Conservation (phyloP, 371 early-diverging fungal species). For the Umbelopsis sp. region DNA sequence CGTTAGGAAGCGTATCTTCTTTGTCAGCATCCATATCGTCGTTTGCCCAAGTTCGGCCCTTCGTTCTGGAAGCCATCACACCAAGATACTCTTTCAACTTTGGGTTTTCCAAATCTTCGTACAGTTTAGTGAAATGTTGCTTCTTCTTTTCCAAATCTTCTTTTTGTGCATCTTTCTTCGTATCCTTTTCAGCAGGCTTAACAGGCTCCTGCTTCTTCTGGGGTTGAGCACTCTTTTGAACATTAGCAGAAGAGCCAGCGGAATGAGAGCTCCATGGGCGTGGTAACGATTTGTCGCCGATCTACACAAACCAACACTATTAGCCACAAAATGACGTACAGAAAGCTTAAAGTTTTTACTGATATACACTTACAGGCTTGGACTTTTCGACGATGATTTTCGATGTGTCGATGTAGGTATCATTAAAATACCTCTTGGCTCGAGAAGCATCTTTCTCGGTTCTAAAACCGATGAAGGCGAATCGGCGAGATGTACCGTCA, state of each 20-base stretch:
- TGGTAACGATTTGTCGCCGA: conserved; percentile 76
- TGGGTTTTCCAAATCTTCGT: conserved; percentile 64
- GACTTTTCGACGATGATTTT: conserved; percentile 87
- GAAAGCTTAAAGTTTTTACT: not conserved
- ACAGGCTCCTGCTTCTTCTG: conserved; percentile 18
- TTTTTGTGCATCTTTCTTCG: conserved; percentile 43
- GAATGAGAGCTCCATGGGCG: conserved; percentile 91
- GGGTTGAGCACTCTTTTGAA: conserved; percentile 21
- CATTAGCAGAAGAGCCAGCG: conserved; percentile 73
- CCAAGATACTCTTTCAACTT: conserved; percentile 89
- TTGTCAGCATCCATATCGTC: conserved; percentile 67
- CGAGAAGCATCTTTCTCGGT: conserved; percentile 83
- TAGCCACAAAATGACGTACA: not conserved
- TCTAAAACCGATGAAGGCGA: conserved; percentile 92
- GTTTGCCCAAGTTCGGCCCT: conserved; percentile 90
- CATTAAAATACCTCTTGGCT: conserved; percentile 85
- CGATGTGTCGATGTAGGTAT: conserved; percentile 90
- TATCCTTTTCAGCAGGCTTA: conserved; percentile 8
- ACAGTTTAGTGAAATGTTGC: conserved; percentile 57
- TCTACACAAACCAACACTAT: conserved; percentile 34
- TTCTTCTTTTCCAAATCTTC: conserved; percentile 41
- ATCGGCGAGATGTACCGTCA: conserved; percentile 81
- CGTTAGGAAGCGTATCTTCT: conserved; percentile 27
- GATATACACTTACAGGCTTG: conserved; percentile 60
- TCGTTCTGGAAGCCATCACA: conserved; percentile 81